phyloP scores from a whole-genome alignment of 2,329 filamentous ascomycete genomes.

The Tolypocladium guangdongense region DNA sequence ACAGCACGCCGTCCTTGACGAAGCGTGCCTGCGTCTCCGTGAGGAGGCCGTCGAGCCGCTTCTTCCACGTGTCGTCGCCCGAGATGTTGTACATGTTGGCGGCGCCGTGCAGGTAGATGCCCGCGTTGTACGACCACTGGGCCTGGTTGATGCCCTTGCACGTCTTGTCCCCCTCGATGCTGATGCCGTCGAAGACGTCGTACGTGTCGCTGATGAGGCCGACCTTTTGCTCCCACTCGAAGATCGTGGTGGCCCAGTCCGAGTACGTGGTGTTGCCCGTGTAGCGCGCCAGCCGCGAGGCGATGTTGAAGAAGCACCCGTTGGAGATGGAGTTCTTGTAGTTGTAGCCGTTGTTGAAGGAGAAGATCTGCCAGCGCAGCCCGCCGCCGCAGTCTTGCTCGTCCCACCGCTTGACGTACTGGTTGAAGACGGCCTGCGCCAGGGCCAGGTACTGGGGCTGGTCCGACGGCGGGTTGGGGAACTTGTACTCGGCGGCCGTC shows the following conservation, averaged over 20 bases:
- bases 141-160: slow-evolving; percentile 44
- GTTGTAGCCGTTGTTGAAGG: slow-evolving; percentile 60
- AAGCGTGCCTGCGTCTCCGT: slow-evolving; percentile 41
- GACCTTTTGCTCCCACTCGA: slow-evolving; percentile 48
- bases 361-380: slow-evolving; percentile 77
- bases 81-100: slow-evolving; percentile 56
- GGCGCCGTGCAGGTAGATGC: slow-evolving; percentile 51
- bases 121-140: slow-evolving; percentile 62
- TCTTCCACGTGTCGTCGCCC: slow-evolving; percentile 39
- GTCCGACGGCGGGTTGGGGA: slow-evolving; percentile 52
- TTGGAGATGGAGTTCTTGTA: slow-evolving; percentile 62
- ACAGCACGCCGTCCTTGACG: slow-evolving; percentile 41
- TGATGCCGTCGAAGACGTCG: slow-evolving; percentile 41
- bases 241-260: slow-evolving; percentile 63
- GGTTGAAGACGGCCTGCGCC: slow-evolving; percentile 70
- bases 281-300: slow-evolving; percentile 62
- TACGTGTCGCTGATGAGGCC: slow-evolving; percentile 46
- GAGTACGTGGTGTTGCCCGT: slow-evolving; percentile 71
- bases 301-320: slow-evolving; percentile 59
- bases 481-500: slow-evolving; percentile 66
- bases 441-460: slow-evolving; percentile 66
- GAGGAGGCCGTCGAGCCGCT: slow-evolving; percentile 47
- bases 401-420: slow-evolving; percentile 64
- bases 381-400: slow-evolving; percentile 54
- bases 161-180: slow-evolving; percentile 24